These are phyloP conservation scores for Pelagomonas calceolata DNA, from an alignment of 108 stramenopile species.

Conservation along the genomic window DNA sequence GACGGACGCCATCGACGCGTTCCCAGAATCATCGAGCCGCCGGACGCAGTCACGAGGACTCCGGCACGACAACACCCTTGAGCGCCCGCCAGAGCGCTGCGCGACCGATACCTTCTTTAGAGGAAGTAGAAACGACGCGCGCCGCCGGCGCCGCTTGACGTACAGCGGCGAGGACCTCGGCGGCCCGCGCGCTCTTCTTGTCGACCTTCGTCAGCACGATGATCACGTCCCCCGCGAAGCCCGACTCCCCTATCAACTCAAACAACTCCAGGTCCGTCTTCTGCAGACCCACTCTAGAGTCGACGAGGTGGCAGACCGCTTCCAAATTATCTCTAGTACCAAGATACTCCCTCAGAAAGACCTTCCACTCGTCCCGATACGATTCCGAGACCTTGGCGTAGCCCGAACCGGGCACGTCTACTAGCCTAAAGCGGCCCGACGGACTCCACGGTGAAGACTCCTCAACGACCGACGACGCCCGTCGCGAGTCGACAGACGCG, in stretches of 20 bases:
- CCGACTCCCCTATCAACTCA: neutral
- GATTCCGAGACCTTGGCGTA: conserved; percentile 79
- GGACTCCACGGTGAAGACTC: neutral
- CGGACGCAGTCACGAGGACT: no score
- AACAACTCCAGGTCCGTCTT: neutral
- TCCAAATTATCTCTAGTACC: conserved; percentile 46
- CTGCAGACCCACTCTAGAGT: conserved; percentile 74
- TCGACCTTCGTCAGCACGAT: conserved; percentile 86
- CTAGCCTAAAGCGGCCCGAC: conserved; percentile 55
- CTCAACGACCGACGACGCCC: no score
- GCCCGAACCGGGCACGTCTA: conserved; percentile 86
- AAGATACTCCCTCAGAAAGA: conserved; percentile 67
- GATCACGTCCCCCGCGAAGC: conserved; percentile 38
- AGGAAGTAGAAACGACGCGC: no score
- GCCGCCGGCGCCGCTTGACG: no score
- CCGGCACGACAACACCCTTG: no score
- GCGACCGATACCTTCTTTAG: no score
- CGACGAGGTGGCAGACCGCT: conserved; percentile 81
- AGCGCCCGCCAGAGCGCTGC: no score
- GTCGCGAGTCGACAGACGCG: conserved; percentile 40
- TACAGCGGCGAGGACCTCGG: neutral
- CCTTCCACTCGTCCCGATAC: conserved; percentile 62
- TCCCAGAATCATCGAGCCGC: no score
- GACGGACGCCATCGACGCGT: no score
- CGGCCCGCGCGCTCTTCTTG: conserved; percentile 61